phyloP scores from a whole-genome alignment of 1,284 basidiomycete genomes.

The Stereum hirsutum region DNA sequence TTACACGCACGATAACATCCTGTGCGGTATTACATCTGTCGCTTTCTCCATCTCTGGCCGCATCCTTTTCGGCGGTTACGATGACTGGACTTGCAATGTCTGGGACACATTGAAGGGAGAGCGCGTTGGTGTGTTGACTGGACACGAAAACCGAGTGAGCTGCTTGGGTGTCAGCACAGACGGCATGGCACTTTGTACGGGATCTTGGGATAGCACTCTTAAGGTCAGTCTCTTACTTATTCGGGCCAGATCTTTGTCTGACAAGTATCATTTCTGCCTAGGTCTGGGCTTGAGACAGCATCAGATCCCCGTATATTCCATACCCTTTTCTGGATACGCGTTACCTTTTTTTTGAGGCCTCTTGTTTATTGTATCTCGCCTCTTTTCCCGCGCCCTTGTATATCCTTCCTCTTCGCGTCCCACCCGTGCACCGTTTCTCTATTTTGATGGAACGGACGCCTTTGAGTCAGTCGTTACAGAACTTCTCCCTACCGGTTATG shows the following conservation, averaged over 20 bases:
- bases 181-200: conserved; percentile 97
- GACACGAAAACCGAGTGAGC: conserved; percentile 96
- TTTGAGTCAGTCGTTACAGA: conserved; percentile 56
- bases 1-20: conserved; percentile 97
- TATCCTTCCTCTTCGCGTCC: conserved; percentile 27
- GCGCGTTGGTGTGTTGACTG: conserved; percentile 91
- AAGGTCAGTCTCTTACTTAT: conserved; percentile 59
- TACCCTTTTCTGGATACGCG: conserved; percentile 12
- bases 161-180: conserved; percentile 94
- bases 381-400: conserved; percentile 26
- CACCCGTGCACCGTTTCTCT: conserved; percentile 10
- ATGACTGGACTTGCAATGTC: conserved; percentile 99
- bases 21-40: conserved; percentile 97
- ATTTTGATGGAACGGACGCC: conserved; percentile 19
- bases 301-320: conserved; percentile 7
- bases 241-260: background rate
- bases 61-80: conserved; percentile 96
- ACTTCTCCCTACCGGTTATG: conserved; percentile 28
- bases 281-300: conserved; percentile 33
- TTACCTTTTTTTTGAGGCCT: conserved; percentile 7
- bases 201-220: conserved; percentile 95
- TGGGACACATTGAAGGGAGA: conserved; percentile 99
- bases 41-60: conserved; percentile 97
- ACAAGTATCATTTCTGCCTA: conserved; percentile 10
- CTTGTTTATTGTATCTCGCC: conserved; percentile 6